Evolutionary conservation across 1,284 basidiomycete species (phyloP).

Genomic region (Anthracocystis walkeri): DNA sequence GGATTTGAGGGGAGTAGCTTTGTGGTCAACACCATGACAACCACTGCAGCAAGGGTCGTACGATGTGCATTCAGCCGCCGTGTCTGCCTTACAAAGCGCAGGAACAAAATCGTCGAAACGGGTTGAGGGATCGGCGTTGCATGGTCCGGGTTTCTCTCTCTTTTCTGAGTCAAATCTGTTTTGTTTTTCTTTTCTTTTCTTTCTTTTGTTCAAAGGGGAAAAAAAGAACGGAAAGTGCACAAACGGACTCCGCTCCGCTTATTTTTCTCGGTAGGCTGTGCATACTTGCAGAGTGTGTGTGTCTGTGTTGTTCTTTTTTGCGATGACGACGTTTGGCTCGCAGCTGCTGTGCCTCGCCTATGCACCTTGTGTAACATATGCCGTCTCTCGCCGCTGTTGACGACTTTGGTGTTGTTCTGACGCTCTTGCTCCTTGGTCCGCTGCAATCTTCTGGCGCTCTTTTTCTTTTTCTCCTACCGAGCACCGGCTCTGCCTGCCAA

Average conservation of each 20-base stretch:
- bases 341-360: neutral
- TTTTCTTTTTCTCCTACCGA: constrained; percentile 22
- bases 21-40: too few species aligned
- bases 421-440: neutral
- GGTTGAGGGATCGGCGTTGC: neutral
- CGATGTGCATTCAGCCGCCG: too few species aligned
- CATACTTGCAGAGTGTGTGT: neutral
- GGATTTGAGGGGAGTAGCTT: too few species aligned
- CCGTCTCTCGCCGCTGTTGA: constrained; percentile 1
- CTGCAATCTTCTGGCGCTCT: constrained; percentile 7
- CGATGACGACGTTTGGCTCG: neutral
- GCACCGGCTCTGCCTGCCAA: constrained; percentile 5
- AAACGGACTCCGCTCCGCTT: too few species aligned
- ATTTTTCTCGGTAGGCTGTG: neutral
- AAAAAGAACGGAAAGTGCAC: too few species aligned
- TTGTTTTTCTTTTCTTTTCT: neutral
- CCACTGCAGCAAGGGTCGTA: too few species aligned
- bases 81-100: neutral
- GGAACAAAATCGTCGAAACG: neutral
- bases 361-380: neutral
- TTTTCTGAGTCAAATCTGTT: neutral
- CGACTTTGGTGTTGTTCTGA: neutral
- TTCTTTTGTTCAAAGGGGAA: neutral
- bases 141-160: constrained; percentile 1
- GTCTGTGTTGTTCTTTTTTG: neutral